Evolutionary conservation across 1,284 basidiomycete species (phyloP).

Genomic region (Cryptococcus jaspeensis): DNA sequence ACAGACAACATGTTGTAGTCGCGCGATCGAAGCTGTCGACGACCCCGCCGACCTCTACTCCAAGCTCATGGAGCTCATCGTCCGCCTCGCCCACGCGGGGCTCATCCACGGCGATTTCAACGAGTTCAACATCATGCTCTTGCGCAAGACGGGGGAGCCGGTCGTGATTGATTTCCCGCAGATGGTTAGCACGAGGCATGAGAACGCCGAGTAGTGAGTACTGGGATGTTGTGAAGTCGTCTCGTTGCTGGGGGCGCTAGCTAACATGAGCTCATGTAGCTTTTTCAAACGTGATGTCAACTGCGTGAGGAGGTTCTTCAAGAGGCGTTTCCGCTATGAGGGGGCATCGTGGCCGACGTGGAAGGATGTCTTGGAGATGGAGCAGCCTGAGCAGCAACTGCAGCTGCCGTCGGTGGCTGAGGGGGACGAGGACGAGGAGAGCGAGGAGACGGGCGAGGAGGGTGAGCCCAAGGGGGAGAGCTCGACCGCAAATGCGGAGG

Average conservation of each 20-base stretch:
- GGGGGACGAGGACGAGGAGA: conserved; percentile 34
- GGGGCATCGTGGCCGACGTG: conserved; percentile 84
- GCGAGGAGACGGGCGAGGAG: conserved; percentile 12
- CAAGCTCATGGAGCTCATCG: conserved; percentile 90
- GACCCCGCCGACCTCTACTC: conserved; percentile 89
- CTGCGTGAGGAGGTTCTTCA: conserved; percentile 93
- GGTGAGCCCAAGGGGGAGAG: conserved; percentile 24
- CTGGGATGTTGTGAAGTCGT: background rate
- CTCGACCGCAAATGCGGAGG: conserved; percentile 10
- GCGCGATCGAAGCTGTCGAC: conserved; percentile 80
- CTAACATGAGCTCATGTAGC: conserved; percentile 55
- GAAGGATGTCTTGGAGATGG: conserved; percentile 58
- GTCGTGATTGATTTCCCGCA: conserved; percentile 94
- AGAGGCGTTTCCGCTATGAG: conserved; percentile 87
- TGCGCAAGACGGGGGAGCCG: conserved; percentile 74
- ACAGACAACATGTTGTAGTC: conserved; percentile 56
- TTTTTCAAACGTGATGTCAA: conserved; percentile 99
- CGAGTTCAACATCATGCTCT: conserved; percentile 97
- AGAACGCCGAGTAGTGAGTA: conserved; percentile 91
- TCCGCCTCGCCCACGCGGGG: conserved; percentile 86
- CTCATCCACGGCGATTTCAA: conserved; percentile 99
- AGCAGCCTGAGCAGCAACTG: background rate
- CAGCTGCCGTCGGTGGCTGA: conserved; percentile 17
- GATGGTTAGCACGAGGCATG: conserved; percentile 97
- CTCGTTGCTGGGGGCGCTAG: background rate